Base-by-base conservation (phyloP, 257 asterid genomes). In the Ocimum tenuiflorum region DNA sequence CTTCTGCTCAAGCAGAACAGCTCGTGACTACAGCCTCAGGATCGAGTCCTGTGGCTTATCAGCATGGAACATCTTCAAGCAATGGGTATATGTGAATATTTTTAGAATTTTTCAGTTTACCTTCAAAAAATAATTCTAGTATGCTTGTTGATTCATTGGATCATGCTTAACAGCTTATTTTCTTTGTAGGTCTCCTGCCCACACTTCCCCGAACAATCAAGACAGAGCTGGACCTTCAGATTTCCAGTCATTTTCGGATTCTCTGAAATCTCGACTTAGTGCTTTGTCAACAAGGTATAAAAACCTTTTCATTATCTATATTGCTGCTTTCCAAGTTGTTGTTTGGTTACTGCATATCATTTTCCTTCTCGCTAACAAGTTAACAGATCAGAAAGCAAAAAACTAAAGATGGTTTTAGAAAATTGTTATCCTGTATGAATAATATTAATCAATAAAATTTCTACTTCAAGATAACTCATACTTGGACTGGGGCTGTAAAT, bases 191-290 rank as follows among this genome's bases (percentile, higher is more conserved):
- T 79, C 85, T 63, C 88, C 84, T 71, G 74, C 64, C 45, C 94
- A 76, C 38, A 73, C 83, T 51, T 84, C 88, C 36, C 86, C 90
- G 5, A 75, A 68, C 74, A 77, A 73, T 72, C 94, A 84, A 75
- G 89, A 87, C 73, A 73, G 87, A 80, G 91, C 85, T 57, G 96
- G 97, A 71, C 84, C 97, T 47, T 92, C 96, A 17, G 97, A 85
- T 75, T 71, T 92, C 19, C 94, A 85, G 72, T 73, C 94, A 43
- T 79, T 92, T 69, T 86, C 96, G 1, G 97, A 86, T 38, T 77
- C 89, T 48, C 67, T 92, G 17, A 92, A 89, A 77, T 79, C 96
- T 24, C 94, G 95, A 27, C 65, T 92, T 61, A 57, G 78, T 80
- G 75, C 99, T 62, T 75, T 86, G 77, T 89, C 97, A 73, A 73